Base-by-base conservation (phyloP, 2,329 filamentous ascomycete species). In the Sphaerulina vaccinii region DNA sequence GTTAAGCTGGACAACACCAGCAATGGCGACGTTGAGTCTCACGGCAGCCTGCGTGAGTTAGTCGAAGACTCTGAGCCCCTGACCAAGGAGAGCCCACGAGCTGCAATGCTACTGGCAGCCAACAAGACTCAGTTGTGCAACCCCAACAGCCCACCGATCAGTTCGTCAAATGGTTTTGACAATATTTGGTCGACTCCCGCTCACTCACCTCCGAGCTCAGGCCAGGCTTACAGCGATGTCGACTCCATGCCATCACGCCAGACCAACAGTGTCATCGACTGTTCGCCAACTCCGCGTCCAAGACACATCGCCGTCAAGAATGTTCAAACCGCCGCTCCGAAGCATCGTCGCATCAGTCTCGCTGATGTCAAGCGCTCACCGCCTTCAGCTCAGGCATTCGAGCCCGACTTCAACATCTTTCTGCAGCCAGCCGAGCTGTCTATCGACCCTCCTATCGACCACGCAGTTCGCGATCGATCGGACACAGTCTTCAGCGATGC, bases 21-120 rank as follows among this genome's bases (percentile, higher is more conserved):
- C 40, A 10, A 42, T 15, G 18, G 32, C 33, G 16, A n/a, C n/a
- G n/a, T n/a, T n/a, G n/a, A n/a, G n/a, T n/a, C n/a, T n/a, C n/a
- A 27, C 2, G 32, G 27, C 9, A 50, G 22, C 32, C 21, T 50
- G 21, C 48, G 39, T 11, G 39, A 50, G 15, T 32, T 50, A 18
- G 48, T 50, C 35, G 39, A 43, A 10, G 29, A 16, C 29, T 50
- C 48, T 29, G 39, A 50, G 32, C 39, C 48, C 9, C 32, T 50
- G 39, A 23, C 32, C 9, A 21, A 50, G 11, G 40, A 43, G 29
- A 43, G 32, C 18, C 48, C 48, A n/a, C 48, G 39, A n/a, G 33
- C 39, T 15, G 45, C 45, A 19, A 23, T 36, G 18, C 16, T 40
- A 13, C 37, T 40, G 10, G 36, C 45, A 22, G 18, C 23, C 11